phyloP scores from a whole-genome alignment of 2,329 filamentous ascomycete genomes.

The Nannizziopsis barbatae region DNA sequence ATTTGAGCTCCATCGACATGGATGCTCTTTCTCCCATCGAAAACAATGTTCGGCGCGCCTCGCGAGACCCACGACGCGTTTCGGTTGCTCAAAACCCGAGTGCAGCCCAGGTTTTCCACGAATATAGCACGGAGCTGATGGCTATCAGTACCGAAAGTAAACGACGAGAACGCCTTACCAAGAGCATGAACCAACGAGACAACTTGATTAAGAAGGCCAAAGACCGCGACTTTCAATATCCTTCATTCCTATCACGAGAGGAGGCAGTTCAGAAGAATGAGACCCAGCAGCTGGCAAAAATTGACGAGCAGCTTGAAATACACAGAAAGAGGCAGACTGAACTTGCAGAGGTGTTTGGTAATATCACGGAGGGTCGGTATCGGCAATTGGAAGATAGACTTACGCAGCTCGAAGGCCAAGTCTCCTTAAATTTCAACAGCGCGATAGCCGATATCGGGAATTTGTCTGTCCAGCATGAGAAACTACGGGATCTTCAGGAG shows the following conservation, averaged over 20 bases:
- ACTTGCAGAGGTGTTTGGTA: neutral
- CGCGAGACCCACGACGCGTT: no score
- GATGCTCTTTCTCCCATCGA: no score
- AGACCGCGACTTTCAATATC: constrained; percentile 16
- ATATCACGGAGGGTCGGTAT: neutral
- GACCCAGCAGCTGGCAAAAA: constrained; percentile 16
- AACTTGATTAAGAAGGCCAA: constrained; percentile 26
- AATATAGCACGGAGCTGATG: neutral
- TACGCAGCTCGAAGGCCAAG: neutral
- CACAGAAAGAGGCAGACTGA: constrained; percentile 16
- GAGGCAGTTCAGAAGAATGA: constrained; percentile 18
- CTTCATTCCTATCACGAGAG: constrained; percentile 19
- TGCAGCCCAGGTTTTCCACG: constrained; percentile 1
- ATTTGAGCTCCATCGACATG: no score
- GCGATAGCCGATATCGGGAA: constrained; percentile 5
- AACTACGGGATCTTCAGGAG: constrained; percentile 6
- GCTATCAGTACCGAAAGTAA: constrained; percentile 9
- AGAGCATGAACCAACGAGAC: constrained; percentile 20
- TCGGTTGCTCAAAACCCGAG: no score
- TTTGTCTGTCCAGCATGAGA: constrained; percentile 6
- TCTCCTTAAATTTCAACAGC: neutral
- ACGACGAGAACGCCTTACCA: constrained; percentile 2
- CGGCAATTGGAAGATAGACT: neutral
- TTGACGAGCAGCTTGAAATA: constrained; percentile 18
- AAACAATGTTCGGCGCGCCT: no score